These are phyloP conservation scores for Colletotrichum incanum DNA, from an alignment of 2,329 filamentous ascomycete species.

Conservation along the genomic window DNA sequence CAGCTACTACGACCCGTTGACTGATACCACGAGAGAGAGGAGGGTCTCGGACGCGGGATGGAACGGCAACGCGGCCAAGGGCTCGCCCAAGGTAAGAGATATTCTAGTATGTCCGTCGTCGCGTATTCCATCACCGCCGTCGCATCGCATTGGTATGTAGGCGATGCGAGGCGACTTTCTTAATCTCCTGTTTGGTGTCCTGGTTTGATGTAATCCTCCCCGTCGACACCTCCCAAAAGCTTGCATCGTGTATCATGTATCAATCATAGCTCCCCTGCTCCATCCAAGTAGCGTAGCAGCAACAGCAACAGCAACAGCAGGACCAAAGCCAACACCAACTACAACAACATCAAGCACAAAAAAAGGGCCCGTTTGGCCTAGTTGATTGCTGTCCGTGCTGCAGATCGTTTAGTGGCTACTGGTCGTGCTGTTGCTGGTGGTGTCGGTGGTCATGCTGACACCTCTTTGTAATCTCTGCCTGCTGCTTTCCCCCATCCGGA, in stretches of 20 bases:
- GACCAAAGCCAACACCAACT: slow-evolving; percentile 4
- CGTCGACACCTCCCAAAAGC: slow-evolving; percentile 2
- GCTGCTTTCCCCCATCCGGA: slow-evolving; percentile 40
- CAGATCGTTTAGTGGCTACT: slow-evolving; percentile 26
- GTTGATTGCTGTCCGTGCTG: slow-evolving; percentile 28
- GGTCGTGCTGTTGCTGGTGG: slow-evolving; percentile 3
- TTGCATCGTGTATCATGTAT: slow-evolving; percentile 26
- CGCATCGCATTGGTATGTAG: slow-evolving; percentile 5
- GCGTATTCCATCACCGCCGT: neutral
- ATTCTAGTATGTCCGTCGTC: neutral
- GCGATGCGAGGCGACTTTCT: slow-evolving; percentile 2
- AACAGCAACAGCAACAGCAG: slow-evolving; percentile 9
- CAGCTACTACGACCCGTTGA: slow-evolving; percentile 70
- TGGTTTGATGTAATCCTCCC: neutral
- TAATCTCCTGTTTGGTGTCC: neutral
- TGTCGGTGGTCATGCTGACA: slow-evolving; percentile 21
- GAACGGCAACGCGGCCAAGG: slow-evolving; percentile 59
- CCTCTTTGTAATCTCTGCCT: slow-evolving; percentile 33
- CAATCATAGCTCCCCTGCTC: slow-evolving; percentile 9
- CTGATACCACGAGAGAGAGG: slow-evolving; percentile 65
- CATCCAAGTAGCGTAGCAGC: slow-evolving; percentile 22
- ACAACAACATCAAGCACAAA: neutral
- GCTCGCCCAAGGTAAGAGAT: slow-evolving; percentile 64
- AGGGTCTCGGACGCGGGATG: slow-evolving; percentile 62
- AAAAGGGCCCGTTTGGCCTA: slow-evolving; percentile 10